phyloP scores from a whole-genome alignment of 2,329 filamentous ascomycete genomes.

The Aureobasidium sp. region DNA sequence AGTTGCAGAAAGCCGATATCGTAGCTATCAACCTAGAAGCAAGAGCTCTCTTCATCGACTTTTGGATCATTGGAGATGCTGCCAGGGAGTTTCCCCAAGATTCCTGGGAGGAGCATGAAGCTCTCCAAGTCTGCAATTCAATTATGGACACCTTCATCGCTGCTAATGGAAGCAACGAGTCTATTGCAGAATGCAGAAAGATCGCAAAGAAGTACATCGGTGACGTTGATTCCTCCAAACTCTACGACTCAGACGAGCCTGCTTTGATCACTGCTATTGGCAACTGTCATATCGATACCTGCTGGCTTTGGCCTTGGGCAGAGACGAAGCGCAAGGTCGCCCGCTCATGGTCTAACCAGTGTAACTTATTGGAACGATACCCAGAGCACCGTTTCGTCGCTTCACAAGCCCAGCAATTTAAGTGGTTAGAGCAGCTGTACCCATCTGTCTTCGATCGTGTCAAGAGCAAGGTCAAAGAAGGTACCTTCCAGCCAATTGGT shows the following conservation, averaged over 20 bases:
- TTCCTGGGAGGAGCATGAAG: conserved; percentile 82
- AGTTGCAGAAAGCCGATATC: conserved; percentile 69
- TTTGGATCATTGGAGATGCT: conserved; percentile 91
- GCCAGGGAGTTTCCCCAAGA: conserved; percentile 83
- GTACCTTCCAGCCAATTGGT: conserved; percentile 87
- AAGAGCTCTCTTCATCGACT: conserved; percentile 76
- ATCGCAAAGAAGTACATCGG: conserved; percentile 80
- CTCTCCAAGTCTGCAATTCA: conserved; percentile 70
- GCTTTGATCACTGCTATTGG: conserved; percentile 82
- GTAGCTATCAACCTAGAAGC: conserved; percentile 83
- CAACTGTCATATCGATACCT: conserved; percentile 96
- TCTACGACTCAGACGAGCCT: conserved; percentile 68
- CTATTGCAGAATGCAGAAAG: conserved; percentile 69
- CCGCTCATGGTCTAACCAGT: conserved; percentile 94
- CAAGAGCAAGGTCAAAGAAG: conserved; percentile 81
- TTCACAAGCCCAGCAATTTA: conserved; percentile 95
- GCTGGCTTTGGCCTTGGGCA: conserved; percentile 97
- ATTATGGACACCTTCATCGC: conserved; percentile 88
- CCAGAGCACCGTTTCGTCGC: conserved; percentile 87
- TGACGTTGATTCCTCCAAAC: conserved; percentile 68
- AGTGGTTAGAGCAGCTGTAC: conserved; percentile 89
- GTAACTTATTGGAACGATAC: conserved; percentile 88
- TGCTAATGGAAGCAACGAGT: conserved; percentile 60
- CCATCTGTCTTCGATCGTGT: conserved; percentile 84
- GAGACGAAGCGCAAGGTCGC: conserved; percentile 97